phyloP scores from a whole-genome alignment of 2,329 filamentous ascomycete genomes.

The Blastomyces percursus region DNA sequence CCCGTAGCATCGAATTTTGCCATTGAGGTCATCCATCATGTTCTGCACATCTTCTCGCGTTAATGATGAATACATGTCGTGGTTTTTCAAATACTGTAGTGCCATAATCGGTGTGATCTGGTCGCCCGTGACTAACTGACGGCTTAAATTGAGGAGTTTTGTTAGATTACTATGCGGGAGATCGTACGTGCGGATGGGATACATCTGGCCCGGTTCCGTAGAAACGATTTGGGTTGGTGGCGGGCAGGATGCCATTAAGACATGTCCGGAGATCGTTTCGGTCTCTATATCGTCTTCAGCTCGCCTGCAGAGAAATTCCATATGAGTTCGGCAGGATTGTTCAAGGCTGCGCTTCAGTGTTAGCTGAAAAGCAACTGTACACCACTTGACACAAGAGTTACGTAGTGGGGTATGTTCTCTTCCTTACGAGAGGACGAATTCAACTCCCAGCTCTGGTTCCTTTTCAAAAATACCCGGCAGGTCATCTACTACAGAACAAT shows the following conservation, averaged over 20 bases:
- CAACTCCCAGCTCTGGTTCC: slow-evolving; percentile 38
- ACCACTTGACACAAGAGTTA: neutral
- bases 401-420: neutral
- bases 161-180: slow-evolving; percentile 63
- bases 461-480: slow-evolving; percentile 33
- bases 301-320: slow-evolving; percentile 58
- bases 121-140: slow-evolving; percentile 69
- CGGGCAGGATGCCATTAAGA: slow-evolving; percentile 84
- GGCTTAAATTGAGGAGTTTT: slow-evolving; percentile 74
- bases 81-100: slow-evolving; percentile 67
- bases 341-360: slow-evolving; percentile 43
- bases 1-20: slow-evolving; percentile 85
- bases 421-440: slow-evolving; percentile 38
- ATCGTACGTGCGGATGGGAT: slow-evolving; percentile 66
- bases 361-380: neutral
- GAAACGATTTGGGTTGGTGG: slow-evolving; percentile 53
- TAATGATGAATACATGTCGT: slow-evolving; percentile 58
- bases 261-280: slow-evolving; percentile 67
- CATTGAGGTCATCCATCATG: slow-evolving; percentile 61
- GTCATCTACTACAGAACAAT: slow-evolving; percentile 13
- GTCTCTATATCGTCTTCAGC: slow-evolving; percentile 47
- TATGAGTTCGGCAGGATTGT: slow-evolving; percentile 84
- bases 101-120: slow-evolving; percentile 89
- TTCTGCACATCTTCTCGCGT: slow-evolving; percentile 56
- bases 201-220: slow-evolving; percentile 43